Percentiles rank a stretch among this genome's conserved stretches.
phyloP scores from a whole-genome alignment of 192 early-diverging fungal species.

The Kappamyces sp. region DNA sequence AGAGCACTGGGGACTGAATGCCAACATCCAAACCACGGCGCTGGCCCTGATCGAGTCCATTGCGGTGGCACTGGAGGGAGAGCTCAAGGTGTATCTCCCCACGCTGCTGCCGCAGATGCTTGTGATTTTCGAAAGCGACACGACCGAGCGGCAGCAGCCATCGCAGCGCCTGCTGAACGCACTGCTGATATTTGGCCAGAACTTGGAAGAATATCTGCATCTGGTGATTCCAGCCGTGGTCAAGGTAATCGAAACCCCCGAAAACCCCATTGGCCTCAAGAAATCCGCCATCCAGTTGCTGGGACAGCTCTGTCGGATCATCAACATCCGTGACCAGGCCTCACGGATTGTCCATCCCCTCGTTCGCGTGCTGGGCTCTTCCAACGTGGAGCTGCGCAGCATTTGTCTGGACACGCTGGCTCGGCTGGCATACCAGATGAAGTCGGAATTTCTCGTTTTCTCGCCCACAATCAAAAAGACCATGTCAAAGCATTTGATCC shows the following conservation, averaged over 20 bases:
- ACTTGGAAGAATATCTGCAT: constrained; percentile 89
- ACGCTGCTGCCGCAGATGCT: constrained; percentile 75
- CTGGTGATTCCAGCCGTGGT: constrained; percentile 82
- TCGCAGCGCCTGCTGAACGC: constrained; percentile 67
- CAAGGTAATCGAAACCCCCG: constrained; percentile 67
- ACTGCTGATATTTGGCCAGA: constrained; percentile 73
- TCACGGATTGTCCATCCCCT: constrained; percentile 82
- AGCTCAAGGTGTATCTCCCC: constrained; percentile 80
- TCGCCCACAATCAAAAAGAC: constrained; percentile 81
- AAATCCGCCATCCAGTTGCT: constrained; percentile 65
- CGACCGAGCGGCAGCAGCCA: constrained; percentile 57
- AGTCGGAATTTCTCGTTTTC: constrained; percentile 79
- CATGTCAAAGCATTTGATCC: constrained; percentile 56
- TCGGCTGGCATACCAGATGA: constrained; percentile 75
- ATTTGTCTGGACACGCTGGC: constrained; percentile 77
- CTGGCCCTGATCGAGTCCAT: constrained; percentile 82
- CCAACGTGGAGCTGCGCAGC: constrained; percentile 47
- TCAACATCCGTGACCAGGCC: constrained; percentile 78
- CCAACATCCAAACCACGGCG: constrained; percentile 74
- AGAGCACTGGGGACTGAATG: constrained; percentile 62
- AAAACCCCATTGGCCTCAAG: constrained; percentile 53
- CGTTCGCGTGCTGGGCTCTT: constrained; percentile 61
- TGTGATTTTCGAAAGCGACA: constrained; percentile 76
- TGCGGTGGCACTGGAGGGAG: constrained; percentile 75
- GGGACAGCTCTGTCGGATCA: constrained; percentile 64